Conservation (phyloP, 1,139 yeast species). For the Sugiyamaella grinbergsii region DNA sequence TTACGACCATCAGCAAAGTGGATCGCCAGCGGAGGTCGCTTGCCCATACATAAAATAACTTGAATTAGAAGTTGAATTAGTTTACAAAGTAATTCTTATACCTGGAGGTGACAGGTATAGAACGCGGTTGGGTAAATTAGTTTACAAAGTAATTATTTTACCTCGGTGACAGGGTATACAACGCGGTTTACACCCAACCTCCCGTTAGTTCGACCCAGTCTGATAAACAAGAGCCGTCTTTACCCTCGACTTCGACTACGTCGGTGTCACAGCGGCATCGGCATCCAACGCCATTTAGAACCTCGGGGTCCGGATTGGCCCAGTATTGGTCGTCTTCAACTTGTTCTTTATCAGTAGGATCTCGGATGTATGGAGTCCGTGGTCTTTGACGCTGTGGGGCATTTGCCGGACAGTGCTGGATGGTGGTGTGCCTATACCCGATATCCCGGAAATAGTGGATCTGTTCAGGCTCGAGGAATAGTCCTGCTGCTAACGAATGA, state of each 20-base stretch:
- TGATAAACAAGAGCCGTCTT: conserved; percentile 56
- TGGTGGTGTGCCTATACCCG: conserved; percentile 77
- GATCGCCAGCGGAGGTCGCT: neutral
- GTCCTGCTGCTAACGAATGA: conserved; percentile 79
- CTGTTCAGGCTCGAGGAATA: conserved; percentile 65
- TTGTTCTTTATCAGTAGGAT: conserved; percentile 35
- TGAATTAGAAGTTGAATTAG: neutral
- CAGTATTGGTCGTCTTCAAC: conserved; percentile 44
- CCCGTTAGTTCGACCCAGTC: conserved; percentile 52
- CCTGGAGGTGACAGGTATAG: no score
- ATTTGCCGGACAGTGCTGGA: conserved; percentile 84
- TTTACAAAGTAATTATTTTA: conserved; percentile 19
- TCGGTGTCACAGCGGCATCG: conserved; percentile 74
- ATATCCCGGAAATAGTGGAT: conserved; percentile 88
- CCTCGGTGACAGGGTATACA: no score
- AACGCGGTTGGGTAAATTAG: conserved; percentile 2
- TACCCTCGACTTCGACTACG: conserved; percentile 56
- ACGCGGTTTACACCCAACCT: conserved; percentile 32
- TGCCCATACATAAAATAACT: conserved; percentile 2
- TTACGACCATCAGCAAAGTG: no score
- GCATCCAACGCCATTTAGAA: conserved; percentile 72
- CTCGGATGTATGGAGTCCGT: conserved; percentile 39
- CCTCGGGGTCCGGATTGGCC: conserved; percentile 52
- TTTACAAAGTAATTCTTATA: conserved; percentile 17
- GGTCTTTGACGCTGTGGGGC: conserved; percentile 43